These are phyloP conservation scores for Acanthamoeba rhysodes DNA, from an alignment of 208 protist species.

Conservation along the genomic window DNA sequence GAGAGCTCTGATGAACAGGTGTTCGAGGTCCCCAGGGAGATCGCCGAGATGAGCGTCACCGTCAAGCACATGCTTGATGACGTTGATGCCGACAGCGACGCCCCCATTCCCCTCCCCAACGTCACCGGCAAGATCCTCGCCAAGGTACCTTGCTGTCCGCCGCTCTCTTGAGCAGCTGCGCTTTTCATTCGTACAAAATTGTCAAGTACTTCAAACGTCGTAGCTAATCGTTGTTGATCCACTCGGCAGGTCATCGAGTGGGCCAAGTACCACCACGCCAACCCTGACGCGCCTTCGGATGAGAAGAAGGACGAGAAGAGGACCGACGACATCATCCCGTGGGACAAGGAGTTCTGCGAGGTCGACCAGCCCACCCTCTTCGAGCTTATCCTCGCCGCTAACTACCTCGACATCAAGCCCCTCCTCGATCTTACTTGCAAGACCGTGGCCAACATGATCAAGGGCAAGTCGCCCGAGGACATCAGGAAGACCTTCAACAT, in stretches of 20 bases:
- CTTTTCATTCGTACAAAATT: no score
- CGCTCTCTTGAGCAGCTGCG: no score
- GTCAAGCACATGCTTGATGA: conserved; percentile 78
- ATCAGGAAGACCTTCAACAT: conserved; percentile 94
- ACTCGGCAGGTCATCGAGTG: conserved; percentile 90
- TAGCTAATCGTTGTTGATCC: background rate
- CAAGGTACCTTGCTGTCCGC: no score
- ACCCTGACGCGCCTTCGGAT: conserved; percentile 83
- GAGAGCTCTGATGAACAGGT: conserved; percentile 75
- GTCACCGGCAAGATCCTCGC: conserved; percentile 87
- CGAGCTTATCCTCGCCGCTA: conserved; percentile 89
- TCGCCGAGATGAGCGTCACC: conserved; percentile 77
- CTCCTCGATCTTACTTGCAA: conserved; percentile 93
- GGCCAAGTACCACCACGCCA: conserved; percentile 88
- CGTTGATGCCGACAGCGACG: conserved; percentile 75
- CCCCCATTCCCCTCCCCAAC: conserved; percentile 90
- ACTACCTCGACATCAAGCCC: conserved; percentile 93
- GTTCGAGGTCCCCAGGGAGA: conserved; percentile 73
- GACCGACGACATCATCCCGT: conserved; percentile 86
- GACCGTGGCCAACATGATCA: conserved; percentile 91
- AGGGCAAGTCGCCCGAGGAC: conserved; percentile 92
- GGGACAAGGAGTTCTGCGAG: conserved; percentile 91
- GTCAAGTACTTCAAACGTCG: no score
- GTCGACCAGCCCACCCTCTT: conserved; percentile 93
- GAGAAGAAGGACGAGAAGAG: conserved; percentile 87